Percentiles rank a stretch among this genome's conserved stretches.
These are phyloP conservation scores for Trametes punicea DNA, from an alignment of 768 basidiomycete genomes.

Conservation along the genomic window DNA sequence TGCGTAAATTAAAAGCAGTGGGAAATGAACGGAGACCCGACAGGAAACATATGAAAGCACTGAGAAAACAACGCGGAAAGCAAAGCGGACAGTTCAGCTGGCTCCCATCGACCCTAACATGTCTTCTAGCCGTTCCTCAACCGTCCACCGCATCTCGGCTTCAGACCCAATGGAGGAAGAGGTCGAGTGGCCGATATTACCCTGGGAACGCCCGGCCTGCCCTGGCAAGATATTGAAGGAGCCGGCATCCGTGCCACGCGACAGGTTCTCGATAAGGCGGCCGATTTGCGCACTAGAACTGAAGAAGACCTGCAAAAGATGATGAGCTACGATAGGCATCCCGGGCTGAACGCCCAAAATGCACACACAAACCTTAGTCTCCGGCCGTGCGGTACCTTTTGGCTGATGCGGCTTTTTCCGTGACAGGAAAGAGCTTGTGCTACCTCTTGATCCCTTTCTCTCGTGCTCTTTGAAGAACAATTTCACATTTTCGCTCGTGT, in stretches of 20 bases:
- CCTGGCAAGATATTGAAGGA: conserved; percentile 73
- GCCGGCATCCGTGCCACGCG: conserved; percentile 77
- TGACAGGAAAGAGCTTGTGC: conserved; percentile 53
- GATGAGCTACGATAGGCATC: conserved; percentile 12
- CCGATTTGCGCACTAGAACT: conserved; percentile 77
- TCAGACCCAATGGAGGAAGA: conserved; percentile 62
- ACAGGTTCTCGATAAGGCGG: conserved; percentile 78
- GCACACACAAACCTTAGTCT: conserved; percentile 68
- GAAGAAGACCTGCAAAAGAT: conserved; percentile 57
- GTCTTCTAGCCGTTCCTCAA: conserved; percentile 73
- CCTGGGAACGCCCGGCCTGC: conserved; percentile 27
- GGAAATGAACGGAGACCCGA: conserved; percentile 2
- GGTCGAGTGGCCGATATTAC: conserved; percentile 42
- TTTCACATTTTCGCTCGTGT: conserved; percentile 59
- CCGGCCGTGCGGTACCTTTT: conserved; percentile 61
- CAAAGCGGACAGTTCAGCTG: conserved; percentile 22
- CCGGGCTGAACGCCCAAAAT: background rate
- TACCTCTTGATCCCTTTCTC: conserved; percentile 63
- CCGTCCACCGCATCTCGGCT: conserved; percentile 60
- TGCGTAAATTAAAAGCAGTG: conserved; percentile 12
- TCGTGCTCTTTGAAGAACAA: conserved; percentile 76
- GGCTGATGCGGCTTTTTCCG: conserved; percentile 46
- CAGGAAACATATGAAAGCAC: conserved; percentile 11
- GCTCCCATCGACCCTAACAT: conserved; percentile 50
- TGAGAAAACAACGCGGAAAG: conserved; percentile 7